phyloP scores from a whole-genome alignment of 306 rosid genomes.

The Vachellia pachyceras region DNA sequence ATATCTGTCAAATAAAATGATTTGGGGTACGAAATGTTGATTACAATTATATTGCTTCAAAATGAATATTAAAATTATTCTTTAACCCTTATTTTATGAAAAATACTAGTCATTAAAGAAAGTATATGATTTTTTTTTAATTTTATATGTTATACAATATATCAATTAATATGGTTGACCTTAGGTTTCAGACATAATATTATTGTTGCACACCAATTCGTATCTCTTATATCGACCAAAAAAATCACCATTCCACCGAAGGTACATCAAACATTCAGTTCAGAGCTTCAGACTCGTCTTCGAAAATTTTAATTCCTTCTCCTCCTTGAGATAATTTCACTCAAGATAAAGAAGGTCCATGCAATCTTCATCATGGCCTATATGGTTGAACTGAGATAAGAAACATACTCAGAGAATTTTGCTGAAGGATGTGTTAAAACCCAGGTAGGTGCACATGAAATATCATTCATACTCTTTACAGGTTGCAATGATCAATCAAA shows the following conservation, averaged over 20 bases:
- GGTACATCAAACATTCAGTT: not conserved
- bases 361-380: not conserved
- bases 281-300: not conserved
- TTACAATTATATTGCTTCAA: too few relatives aligned
- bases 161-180: too few relatives aligned
- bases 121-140: too few relatives aligned
- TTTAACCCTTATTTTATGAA: too few relatives aligned
- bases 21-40: too few relatives aligned
- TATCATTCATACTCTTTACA: not conserved
- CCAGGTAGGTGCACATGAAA: not conserved
- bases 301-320: not conserved
- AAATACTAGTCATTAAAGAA: too few relatives aligned
- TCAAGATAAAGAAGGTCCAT: not conserved
- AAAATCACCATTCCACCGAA: not conserved
- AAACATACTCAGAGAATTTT: not conserved
- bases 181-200: not conserved
- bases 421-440: not conserved
- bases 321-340: not conserved
- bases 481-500: constrained; percentile 14
- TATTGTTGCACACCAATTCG: not conserved
- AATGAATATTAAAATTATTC: too few relatives aligned
- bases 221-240: not conserved
- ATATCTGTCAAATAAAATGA: too few relatives aligned
- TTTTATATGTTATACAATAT: too few relatives aligned
- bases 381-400: not conserved